Evolutionary conservation across 768 basidiomycete species (phyloP), one percentile per base, ranked within the genome.

Genomic region (Boletus vinaceobasis): DNA sequence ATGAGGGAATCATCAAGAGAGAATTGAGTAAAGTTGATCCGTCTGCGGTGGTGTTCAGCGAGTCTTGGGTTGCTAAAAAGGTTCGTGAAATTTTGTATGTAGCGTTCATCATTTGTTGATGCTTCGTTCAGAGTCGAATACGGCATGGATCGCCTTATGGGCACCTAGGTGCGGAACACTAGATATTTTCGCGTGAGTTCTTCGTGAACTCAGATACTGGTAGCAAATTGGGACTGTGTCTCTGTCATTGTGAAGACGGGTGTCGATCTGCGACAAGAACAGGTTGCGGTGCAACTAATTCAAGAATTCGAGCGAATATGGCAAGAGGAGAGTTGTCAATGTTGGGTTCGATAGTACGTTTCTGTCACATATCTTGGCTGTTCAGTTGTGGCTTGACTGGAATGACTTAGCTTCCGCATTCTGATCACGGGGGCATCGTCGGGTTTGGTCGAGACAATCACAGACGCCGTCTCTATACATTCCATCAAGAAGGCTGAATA

Each of bases 401-500:
- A 46, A 43, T 47, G 26, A 45, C 35, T 6, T 62, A 97, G 95
- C 72, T 98, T 98, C 80, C 87, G 92, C 4, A 99, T 99, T 55
- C 73, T 98, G 55, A 96, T 98, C 58, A 97, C 94, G 1, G 94
- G 95, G 6, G 90, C 88, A 43, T 83, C 83, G 3, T 98, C 97
- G 13, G 97, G 95, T 23, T 73, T 99, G 47, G 93, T 99, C 0
- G 97, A 99, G 73, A 99, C 97, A 0, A 98, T 99, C 60, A 98
- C 93, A 4, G 97, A 99, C 62, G 90, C 96, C 0, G 93, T 98
- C 0, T 98, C 97, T 5, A 93, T 99, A 61, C 97, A 99, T 69
- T 98, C 97, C 1, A 97, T 99, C 71, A 99, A 99, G 79, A 99
- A 99, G 73, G 90, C 93, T 3, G 96, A 97, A 68, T 98, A 98